Evolutionary conservation across 2,329 filamentous ascomycete genomes (phyloP).

Genomic region (Emergomyces orientalis): DNA sequence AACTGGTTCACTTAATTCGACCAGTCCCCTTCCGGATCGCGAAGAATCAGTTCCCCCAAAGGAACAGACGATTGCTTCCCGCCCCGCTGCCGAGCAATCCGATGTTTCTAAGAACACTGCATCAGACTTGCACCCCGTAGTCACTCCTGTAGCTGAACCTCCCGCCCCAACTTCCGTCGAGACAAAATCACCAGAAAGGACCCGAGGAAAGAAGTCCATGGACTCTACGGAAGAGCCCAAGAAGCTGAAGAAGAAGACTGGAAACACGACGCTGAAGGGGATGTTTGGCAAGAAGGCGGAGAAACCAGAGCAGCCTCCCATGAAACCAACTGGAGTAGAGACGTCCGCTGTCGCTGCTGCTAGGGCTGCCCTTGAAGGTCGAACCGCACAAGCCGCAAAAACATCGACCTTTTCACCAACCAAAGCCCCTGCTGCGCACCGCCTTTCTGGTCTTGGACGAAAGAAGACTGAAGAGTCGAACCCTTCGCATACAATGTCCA

Average conservation of each 20-base stretch:
- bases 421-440: conserved; percentile 19
- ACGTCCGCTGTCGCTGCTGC: conserved; percentile 35
- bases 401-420: conserved; percentile 17
- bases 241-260: conserved; percentile 38
- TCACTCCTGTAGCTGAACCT: conserved; percentile 9
- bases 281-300: conserved; percentile 36
- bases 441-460: conserved; percentile 25
- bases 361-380: conserved; percentile 33
- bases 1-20: conserved; percentile 18
- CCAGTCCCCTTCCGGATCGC: conserved; percentile 20
- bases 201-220: conserved; percentile 26
- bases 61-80: conserved; percentile 23
- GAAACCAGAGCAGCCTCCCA: conserved; percentile 27
- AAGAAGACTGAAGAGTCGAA: conserved; percentile 23
- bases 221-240: conserved; percentile 28
- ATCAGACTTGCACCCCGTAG: conserved; percentile 16
- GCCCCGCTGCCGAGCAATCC: conserved; percentile 15
- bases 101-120: conserved; percentile 6
- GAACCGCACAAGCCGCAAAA: conserved; percentile 27
- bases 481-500: conserved; percentile 6
- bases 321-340: conserved; percentile 27
- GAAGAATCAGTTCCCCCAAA: conserved; percentile 27
- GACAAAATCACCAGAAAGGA: conserved; percentile 18
- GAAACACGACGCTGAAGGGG: conserved; percentile 35
- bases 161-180: conserved; percentile 8